Percentiles rank a stretch among this genome's conserved stretches.
phyloP scores from a whole-genome alignment of 306 rosid genomes.

The Arachis stenosperma region DNA sequence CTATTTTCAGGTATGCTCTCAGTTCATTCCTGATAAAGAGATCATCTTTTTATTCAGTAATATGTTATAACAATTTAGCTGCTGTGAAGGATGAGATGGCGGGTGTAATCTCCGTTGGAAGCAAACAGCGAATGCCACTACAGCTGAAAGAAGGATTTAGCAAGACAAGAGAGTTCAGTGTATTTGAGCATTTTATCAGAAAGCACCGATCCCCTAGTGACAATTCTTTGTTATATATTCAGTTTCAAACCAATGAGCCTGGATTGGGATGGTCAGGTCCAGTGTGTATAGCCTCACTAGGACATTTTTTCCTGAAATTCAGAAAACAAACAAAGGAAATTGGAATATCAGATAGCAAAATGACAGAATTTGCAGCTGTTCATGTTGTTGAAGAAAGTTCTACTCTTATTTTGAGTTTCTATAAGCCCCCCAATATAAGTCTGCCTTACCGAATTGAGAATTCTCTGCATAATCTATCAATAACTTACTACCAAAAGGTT shows the following conservation, averaged over 20 bases:
- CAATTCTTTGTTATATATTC: constrained; percentile 63
- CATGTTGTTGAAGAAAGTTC: constrained; percentile 94
- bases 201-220: constrained; percentile 69
- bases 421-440: constrained; percentile 74
- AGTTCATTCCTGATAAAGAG: constrained; percentile 17
- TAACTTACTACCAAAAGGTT: constrained; percentile 94
- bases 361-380: constrained; percentile 70
- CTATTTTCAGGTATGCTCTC: constrained; percentile 71
- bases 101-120: constrained; percentile 56
- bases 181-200: constrained; percentile 74
- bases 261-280: constrained; percentile 94
- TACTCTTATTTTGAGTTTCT: constrained; percentile 71
- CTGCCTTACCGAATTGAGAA: constrained; percentile 95
- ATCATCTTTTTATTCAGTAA: constrained; percentile 11
- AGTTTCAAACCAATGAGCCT: constrained; percentile 60
- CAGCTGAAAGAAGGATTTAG: constrained; percentile 64
- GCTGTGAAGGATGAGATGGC: constrained; percentile 68
- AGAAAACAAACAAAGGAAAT: constrained; percentile 54
- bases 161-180: constrained; percentile 62
- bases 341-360: constrained; percentile 43
- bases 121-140: constrained; percentile 64
- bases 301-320: constrained; percentile 90
- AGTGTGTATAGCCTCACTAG: constrained; percentile 88
- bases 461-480: constrained; percentile 56
- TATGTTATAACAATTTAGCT: constrained; percentile 22